A percentile compares a stretch with the other conserved stretches of the same genome.
These are phyloP conservation scores for Xylaria castorea DNA, from an alignment of 495 filamentous ascomycete genomes.

Conservation along the genomic window DNA sequence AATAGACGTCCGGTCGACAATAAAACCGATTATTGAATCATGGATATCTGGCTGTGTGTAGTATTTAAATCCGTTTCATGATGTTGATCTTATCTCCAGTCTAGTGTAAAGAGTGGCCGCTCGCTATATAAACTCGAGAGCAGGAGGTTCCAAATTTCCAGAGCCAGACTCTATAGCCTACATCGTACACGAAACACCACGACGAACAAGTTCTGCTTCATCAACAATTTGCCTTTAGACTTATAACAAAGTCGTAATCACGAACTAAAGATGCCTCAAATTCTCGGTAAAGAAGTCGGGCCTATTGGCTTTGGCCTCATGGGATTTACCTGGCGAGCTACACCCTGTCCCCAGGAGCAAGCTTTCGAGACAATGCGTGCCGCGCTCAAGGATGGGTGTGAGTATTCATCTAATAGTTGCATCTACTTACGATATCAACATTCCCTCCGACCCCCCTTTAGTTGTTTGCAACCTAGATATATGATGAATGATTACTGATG, in stretches of 20 bases:
- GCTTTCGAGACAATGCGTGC: conserved; percentile 72
- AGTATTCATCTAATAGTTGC: neutral
- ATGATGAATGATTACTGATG: neutral
- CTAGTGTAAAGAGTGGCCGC: neutral
- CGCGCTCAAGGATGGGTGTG: conserved; percentile 63
- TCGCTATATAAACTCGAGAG: neutral
- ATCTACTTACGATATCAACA: neutral
- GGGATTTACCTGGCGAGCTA: conserved; percentile 74
- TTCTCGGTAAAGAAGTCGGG: conserved; percentile 59
- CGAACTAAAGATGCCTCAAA: conserved; percentile 48
- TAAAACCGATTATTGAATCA: neutral
- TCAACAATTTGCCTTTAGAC: neutral
- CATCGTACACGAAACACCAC: neutral
- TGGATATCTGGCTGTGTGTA: neutral
- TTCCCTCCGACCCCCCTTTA: neutral
- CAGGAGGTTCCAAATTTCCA: neutral
- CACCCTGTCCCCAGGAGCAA: conserved; percentile 62
- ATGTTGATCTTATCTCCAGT: neutral
- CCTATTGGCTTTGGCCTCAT: conserved; percentile 65
- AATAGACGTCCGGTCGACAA: conserved; percentile 3
- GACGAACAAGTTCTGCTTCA: neutral
- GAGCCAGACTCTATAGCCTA: neutral
- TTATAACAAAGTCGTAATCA: neutral
- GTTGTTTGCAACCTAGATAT: neutral
- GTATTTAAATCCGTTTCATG: neutral